A percentile compares a stretch with the other conserved stretches of the same genome.
phyloP scores from a whole-genome alignment of 2,329 filamentous ascomycete species.

The Colletotrichum acutatum region DNA sequence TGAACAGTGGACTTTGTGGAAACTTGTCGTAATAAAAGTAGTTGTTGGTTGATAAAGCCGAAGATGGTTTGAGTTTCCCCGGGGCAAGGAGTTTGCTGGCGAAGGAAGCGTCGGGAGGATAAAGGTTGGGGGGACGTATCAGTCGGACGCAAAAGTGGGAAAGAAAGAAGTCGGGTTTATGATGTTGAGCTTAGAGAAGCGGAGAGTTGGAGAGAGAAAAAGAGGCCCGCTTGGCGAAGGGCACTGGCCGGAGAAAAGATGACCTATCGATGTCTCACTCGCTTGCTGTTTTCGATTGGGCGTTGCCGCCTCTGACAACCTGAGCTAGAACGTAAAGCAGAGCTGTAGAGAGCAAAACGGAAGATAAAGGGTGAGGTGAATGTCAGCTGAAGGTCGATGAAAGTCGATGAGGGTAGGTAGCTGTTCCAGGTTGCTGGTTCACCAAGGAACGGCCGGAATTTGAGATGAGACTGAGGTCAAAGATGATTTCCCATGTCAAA shows the following conservation, averaged over 20 bases:
- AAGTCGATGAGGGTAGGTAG: slow-evolving; percentile 3
- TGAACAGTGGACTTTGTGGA: slow-evolving; percentile 24
- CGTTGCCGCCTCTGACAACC: neutral
- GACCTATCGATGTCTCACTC: slow-evolving; percentile 24
- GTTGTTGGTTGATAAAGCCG: neutral
- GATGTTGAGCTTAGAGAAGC: neutral
- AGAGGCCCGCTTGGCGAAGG: neutral
- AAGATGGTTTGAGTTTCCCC: neutral
- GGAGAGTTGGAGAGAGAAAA: neutral
- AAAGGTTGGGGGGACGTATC: slow-evolving; percentile 13
- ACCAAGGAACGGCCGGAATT: slow-evolving; percentile 24
- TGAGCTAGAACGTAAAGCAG: neutral
- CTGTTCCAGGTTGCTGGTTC: neutral
- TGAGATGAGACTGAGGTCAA: slow-evolving; percentile 14
- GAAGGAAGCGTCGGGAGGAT: slow-evolving; percentile 5
- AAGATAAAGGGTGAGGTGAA: neutral
- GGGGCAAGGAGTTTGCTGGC: slow-evolving; percentile 13
- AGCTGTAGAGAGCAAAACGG: neutral
- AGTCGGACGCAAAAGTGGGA: slow-evolving; percentile 8
- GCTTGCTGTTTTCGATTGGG: neutral
- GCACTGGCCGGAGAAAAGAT: neutral
- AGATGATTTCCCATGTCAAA: neutral
- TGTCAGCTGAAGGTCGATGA: neutral
- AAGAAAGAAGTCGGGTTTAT: neutral
- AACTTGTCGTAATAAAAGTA: slow-evolving; percentile 23